Evolutionary conservation across 345 rosid species (phyloP), one percentile per base, ranked within the genome.

Genomic region (Citrus cavaleriei): DNA sequence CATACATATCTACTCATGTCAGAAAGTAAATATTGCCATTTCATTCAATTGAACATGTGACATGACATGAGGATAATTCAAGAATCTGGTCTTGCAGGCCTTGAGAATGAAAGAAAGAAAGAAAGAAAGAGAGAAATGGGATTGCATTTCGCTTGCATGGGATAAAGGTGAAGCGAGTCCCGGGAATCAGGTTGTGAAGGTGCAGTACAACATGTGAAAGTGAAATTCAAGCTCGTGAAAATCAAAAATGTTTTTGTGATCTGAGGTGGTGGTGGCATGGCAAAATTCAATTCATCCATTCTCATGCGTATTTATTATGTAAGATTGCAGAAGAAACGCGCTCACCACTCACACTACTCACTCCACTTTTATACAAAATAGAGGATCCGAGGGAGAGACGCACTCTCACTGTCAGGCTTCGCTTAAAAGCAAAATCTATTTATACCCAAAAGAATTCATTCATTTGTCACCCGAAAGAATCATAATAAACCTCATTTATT

Each of bases 161-260:
- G 84, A 84, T 72, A 78, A 84, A 84, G 81, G 80, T 83, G 82
- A 81, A 77, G 70, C 30, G 40, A 28, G 68, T 49, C 85, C 79
- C 84, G 85, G 72, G 89, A 78, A 82, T 82, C 87, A 84, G 80
- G 87, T 74, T 77, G 74, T 59, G 71, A 72, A 68, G 73, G 75
- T 70, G 62, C 67, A 74, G 83, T 76, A 57, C 42, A 71, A 64
- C 87, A 80, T 86, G 89, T 86, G 86, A 66, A 66, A 59, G 27
- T n/a, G 27, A 83, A 84, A 77, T 22, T 66, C 25, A 77, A 12
- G 82, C 86, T 79, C 86, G 89, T 86, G 88, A 86, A 75, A 72
- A 27, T 82, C 46, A 69, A 65, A 84, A 86, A 78, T 86, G 87
- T 72, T 51, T 57, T 64, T 64, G 68, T 64, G 42, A 65, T 16